Base-by-base conservation (phyloP, 306 rosid genomes). In the Macrotyloma uniflorum region DNA sequence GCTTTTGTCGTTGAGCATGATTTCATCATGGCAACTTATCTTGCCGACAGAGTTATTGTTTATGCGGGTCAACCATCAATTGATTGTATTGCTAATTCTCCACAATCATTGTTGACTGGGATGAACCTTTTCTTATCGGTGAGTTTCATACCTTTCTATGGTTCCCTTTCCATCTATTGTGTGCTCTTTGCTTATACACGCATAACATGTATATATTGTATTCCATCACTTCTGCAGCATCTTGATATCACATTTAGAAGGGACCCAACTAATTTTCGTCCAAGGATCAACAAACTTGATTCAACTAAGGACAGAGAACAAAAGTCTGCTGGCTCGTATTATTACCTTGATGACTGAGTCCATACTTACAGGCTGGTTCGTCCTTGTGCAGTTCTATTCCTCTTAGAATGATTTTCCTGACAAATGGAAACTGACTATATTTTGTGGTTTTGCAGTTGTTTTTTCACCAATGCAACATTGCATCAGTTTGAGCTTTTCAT, bases 101-200 rank as follows among this genome's bases (percentile, higher is more conserved):
- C 98, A 9, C 98, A 95, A 71, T 95, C 98, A n/a, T 80, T 95
- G 92, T 80, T 95, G 90, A 85, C 89, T 10, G 98, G 98, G 78
- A 95, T 95, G 98, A 95, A 95, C 71, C 96, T 95, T 87, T 95
- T 95, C 90, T 85, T 95, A 86, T 95, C 98, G 11, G 98, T 94
- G 86, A 92, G 98, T 64, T 35, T 58, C 57, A 28, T 20, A 3
- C 51, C 42, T 73, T 50, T 30, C 30, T 58, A 11, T 8, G 20
- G 38, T 65, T 65, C 66, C 26, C 8, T n/a, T 66, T 14, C 1
- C 0, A 59, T 45, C 58, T 36, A 57, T 63, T n/a, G n/a, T 65
- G 15, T 70, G 33, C 16, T 64, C 28, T 74, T 51, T 67, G 61
- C 68, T 4, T 33, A n/a, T 42, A 45, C 10, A 58, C 50, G 19